Evolutionary conservation across 106 monocot species (phyloP).

Genomic region (Phalaenopsis aphrodite): DNA sequence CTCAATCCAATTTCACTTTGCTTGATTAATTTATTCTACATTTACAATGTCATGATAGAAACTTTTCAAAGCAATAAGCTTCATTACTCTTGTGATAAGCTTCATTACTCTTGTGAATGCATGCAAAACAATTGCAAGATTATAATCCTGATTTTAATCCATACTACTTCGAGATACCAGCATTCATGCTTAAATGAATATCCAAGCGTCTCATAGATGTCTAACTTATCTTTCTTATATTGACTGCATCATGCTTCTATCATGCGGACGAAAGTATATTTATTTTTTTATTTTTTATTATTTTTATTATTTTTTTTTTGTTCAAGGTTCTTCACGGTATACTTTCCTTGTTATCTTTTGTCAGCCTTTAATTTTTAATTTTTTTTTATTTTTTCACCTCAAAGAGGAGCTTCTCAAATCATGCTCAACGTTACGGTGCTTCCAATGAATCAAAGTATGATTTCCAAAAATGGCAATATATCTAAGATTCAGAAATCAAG

Average conservation of each 20-base stretch:
- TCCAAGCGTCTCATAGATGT: background rate
- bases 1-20: background rate
- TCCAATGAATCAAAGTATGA: background rate
- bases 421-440: background rate
- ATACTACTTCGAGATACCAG: background rate
- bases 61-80: background rate
- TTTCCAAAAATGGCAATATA: background rate
- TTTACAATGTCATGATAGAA: background rate
- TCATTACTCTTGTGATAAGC: background rate
- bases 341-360: background rate
- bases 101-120: background rate
- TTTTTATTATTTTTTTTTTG: too few relatives aligned
- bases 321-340: background rate
- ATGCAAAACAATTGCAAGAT: background rate
- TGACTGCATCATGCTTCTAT: background rate
- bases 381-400: background rate
- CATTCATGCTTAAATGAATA: background rate
- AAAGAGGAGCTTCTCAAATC: background rate
- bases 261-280: background rate
- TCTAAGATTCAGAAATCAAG: constrained; percentile 1
- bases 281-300: background rate
- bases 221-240: background rate
- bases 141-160: background rate
- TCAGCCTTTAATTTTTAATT: background rate
- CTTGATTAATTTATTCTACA: background rate